Evolutionary conservation across 495 filamentous ascomycete species (phyloP), one percentile per base, ranked within the genome.

Genomic region (Umbilicaria muhlenbergii): DNA sequence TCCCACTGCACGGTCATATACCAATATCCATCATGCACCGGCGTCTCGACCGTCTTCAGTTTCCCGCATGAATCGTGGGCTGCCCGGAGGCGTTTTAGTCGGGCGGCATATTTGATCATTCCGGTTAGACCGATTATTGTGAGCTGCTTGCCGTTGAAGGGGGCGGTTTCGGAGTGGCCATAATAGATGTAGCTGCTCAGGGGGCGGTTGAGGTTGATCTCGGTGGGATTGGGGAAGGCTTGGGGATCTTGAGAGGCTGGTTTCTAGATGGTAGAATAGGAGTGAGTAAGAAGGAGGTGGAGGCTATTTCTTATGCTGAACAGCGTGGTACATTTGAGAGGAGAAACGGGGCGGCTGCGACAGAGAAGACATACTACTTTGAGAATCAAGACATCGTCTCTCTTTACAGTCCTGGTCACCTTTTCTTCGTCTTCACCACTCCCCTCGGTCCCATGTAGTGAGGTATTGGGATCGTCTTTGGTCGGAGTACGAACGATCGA

Each of bases 171-270:
- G n/a, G 15, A 17, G 15, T 21, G 38, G 38, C 61, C 63, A 48
- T 72, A 71, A 50, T 71, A 67, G 42, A 76, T 62, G 55, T 83
- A 80, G 35, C 64, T 66, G 2, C 21, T 17, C 15, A 72, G 44
- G 0, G 74, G 69, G 1, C 76, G 67, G 34, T 66, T 59, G 3
- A 74, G 67, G 42, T 69, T 65, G 39, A 81, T 64, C 17, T 60
- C 44, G 0, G 64, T 49, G 0, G 75, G 70, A 12, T 71, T 58
- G 11, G 77, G 67, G 63, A 78, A 78, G 43, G 62, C 56, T 3
- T 42, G 24, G 31, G 47, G 43, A 19, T 51, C 18, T 15, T 42
- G 6, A 32, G 34, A 28, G 24, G 24, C 24, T 0, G 24, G 24
- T 28, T 28, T 28, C 24, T 2, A 10, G 16, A 39, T 38, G 14